Base-by-base conservation (phyloP, 192 early-diverging fungal species). In the Mycoemilia scoparia region DNA sequence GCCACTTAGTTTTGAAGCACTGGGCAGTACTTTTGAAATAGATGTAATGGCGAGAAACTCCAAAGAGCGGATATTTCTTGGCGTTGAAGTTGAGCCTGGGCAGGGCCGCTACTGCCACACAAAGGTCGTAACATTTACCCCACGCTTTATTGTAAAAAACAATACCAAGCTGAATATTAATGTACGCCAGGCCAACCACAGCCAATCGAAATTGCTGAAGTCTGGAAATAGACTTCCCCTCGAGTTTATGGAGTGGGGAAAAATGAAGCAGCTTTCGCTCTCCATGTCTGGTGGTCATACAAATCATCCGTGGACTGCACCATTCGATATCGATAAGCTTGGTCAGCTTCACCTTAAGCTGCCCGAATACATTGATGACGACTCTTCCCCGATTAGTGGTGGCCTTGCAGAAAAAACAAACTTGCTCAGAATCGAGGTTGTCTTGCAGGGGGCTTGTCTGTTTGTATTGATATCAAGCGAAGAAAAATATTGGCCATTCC, bases 1-100 rank as follows among this genome's bases (percentile, higher is more conserved):
- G 41, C 84, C 81, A 2, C 49, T 91, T 28, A 95, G 88, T 58
- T 95, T 98, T 49, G 93, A 98, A 43, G 87, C 88, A 1, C 78
- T 93, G 32, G 88, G 90, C 7, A 87, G 77, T 39, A 66, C 76
- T 6, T 71, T 77, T 38, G 83, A 84, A 32, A 64, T 93, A 1
- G 50, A 66, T 9, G 63, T 98, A 16, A 74, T 74, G 14, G 64
- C 69, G 2, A 16, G 42, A 12, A 22, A 55, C 52, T 20, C 34
- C 40, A 2, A 43, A 2, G 20, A 72, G 20, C 79, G 81, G 27
- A 59, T 74, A 13, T 82, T 89, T 35, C 24, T 95, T 9, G 93
- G 90, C 14, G 67, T 87, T 12, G 71, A 64, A 38, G 73, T 98
- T 6, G 70, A 80, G 43, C 87, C 87, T 22, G 90, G 90, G 0